These are phyloP conservation scores for Diplodia mutila DNA, from an alignment of 2,329 filamentous ascomycete genomes.

Conservation along the genomic window DNA sequence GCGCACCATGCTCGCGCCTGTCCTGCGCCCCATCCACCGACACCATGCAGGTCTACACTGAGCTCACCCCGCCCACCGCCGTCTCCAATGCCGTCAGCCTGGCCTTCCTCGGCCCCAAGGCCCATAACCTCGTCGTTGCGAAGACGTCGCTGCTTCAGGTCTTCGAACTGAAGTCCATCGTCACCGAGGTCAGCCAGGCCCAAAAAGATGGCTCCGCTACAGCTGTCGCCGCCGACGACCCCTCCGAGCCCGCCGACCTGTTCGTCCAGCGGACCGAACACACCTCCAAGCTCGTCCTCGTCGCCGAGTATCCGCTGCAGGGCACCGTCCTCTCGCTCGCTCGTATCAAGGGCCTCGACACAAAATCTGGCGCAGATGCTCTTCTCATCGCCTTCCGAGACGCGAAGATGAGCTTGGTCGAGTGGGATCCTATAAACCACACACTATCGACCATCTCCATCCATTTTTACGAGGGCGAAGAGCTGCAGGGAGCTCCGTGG, in stretches of 20 bases:
- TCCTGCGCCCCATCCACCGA: neutral
- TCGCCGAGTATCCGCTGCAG: slow-evolving; percentile 81
- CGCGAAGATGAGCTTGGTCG: slow-evolving; percentile 88
- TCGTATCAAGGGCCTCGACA: slow-evolving; percentile 71
- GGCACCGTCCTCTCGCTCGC: slow-evolving; percentile 84
- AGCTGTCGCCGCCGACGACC: slow-evolving; percentile 57
- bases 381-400: slow-evolving; percentile 84
- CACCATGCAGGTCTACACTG: slow-evolving; percentile 94
- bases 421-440: slow-evolving; percentile 86
- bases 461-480: slow-evolving; percentile 97
- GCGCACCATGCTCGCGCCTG: slow-evolving; percentile 19
- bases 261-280: slow-evolving; percentile 61
- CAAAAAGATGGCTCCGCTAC: slow-evolving; percentile 36
- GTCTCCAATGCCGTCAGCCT: slow-evolving; percentile 85
- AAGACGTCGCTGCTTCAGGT: slow-evolving; percentile 93
- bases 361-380: slow-evolving; percentile 80
- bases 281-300: slow-evolving; percentile 77
- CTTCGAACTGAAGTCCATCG: slow-evolving; percentile 72
- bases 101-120: slow-evolving; percentile 74
- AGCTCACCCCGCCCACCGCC: slow-evolving; percentile 90
- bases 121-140: slow-evolving; percentile 85
- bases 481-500: slow-evolving; percentile 82
- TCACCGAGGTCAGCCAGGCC: slow-evolving; percentile 58
- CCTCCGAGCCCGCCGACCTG: slow-evolving; percentile 36
- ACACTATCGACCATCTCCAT: slow-evolving; percentile 87